phyloP scores from a whole-genome alignment of 139 green algal species.

The Closterium sp. region DNA sequence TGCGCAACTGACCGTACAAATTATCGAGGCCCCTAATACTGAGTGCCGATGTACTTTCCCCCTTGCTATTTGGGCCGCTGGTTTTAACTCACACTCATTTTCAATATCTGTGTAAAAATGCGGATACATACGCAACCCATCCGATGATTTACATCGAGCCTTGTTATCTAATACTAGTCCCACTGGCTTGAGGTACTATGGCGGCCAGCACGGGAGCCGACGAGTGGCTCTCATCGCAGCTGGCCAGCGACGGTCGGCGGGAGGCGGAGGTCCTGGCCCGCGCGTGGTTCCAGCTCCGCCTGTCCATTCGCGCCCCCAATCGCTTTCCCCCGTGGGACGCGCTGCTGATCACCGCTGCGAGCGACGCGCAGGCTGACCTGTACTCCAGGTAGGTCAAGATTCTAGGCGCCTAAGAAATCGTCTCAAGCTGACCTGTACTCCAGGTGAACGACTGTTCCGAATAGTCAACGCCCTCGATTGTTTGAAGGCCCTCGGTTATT shows the following conservation, averaged over 20 bases:
- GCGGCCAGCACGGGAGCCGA: not conserved
- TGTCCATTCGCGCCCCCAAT: not conserved
- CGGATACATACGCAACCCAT: no score
- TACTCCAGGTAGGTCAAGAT: conserved; percentile 19
- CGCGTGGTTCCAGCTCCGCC: not conserved
- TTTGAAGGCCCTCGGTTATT: not conserved
- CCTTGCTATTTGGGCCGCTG: no score
- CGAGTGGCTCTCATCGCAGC: not conserved
- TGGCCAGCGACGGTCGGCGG: not conserved
- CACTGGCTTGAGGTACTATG: no score
- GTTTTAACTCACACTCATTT: no score
- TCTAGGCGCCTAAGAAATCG: not conserved
- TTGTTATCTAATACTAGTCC: no score
- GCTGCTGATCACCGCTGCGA: conserved; percentile 51
- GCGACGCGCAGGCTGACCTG: conserved; percentile 24
- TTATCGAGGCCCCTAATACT: no score
- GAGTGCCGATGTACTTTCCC: no score
- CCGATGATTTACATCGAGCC: no score
- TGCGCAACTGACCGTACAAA: no score
- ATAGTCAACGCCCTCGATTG: not conserved
- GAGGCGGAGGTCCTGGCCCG: not conserved
- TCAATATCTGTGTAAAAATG: no score
- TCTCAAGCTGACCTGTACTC: no score
- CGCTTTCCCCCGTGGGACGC: conserved; percentile 44
- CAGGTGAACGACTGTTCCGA: not conserved